phyloP scores from a whole-genome alignment of 352 stramenopile genomes.

The Thraustochytrium striatum region DNA sequence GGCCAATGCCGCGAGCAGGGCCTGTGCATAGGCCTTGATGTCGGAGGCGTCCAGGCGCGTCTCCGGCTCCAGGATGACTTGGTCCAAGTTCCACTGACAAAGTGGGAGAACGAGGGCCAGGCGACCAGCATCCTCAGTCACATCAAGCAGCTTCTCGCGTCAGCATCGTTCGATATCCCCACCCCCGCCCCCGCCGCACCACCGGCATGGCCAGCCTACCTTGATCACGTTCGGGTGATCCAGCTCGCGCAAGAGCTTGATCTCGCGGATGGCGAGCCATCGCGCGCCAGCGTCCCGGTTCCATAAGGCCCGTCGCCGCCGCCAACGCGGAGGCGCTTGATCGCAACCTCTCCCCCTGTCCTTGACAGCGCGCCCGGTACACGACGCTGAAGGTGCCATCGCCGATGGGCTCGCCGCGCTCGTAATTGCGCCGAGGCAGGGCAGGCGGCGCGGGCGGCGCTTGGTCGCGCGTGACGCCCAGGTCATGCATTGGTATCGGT shows the following conservation, averaged over 20 bases:
- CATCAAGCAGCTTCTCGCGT: conserved; percentile 4
- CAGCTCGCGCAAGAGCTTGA: conserved; percentile 86
- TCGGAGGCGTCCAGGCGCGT: neutral
- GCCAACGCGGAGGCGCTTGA: neutral
- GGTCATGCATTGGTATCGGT: too few relatives aligned
- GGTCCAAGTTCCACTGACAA: conserved; percentile 6
- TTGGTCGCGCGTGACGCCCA: too few relatives aligned
- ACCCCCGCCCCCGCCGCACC: too few relatives aligned
- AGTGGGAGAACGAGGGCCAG: neutral
- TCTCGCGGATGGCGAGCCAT: conserved; percentile 76
- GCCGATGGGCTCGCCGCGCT: too few relatives aligned
- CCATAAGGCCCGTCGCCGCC: neutral
- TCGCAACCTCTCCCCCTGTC: neutral
- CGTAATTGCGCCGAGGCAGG: too few relatives aligned
- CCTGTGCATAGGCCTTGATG: conserved; percentile 7
- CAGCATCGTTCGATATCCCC: too few relatives aligned
- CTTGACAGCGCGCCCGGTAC: too few relatives aligned
- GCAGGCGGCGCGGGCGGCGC: too few relatives aligned
- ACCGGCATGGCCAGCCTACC: too few relatives aligned
- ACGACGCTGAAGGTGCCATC: too few relatives aligned
- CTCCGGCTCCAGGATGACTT: neutral
- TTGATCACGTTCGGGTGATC: conserved; percentile 88
- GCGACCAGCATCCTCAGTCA: neutral
- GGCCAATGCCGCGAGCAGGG: conserved; percentile 76
- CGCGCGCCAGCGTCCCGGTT: neutral